Base-by-base conservation (phyloP, 805 yeast species). In the Zygotorulaspora florentina region DNA sequence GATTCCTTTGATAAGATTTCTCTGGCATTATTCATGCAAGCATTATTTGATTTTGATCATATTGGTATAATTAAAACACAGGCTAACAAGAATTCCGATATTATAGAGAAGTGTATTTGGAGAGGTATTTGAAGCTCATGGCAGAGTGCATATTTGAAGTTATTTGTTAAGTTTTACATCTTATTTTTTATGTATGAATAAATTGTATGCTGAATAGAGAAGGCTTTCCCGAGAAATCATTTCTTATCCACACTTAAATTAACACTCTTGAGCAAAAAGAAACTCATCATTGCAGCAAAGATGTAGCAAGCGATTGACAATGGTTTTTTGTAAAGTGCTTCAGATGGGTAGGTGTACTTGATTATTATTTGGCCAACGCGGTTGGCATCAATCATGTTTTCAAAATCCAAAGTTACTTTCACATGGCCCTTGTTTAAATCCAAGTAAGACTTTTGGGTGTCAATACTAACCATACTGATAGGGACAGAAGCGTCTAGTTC, bases 361-460 rank as follows among this genome's bases (percentile, higher is more conserved):
- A 90, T 72, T 40, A 75, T 66, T 3, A 89, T 65, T 36, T 79
- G 79, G 13, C 79, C 69, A 34, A 68, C 69, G 48, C 75, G 71
- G 61, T 86, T 72, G 47, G 81, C 88, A 62, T 85, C 95, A 45
- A 85, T 75, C 50, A 90, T 58, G 64, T 86, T 83, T 13, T 64
- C 61, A 63, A 72, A 85, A 20, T 66, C 66, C 39, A 89, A 65
- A 12, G 82, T 75, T 11, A 86, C 76, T 52, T 85, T 83, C 13
- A 87, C 80, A 57, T 91, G 95, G 20, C 98, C 97, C 20, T 73
- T 67, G 20, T 79, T 68, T 53, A 83, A 72, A 64, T 91, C 99
- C 53, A 91, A 78, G 65, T 76, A 85, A 3, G 86, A 81, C 43
- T 70, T 65, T 58, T 75, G 74, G 20, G 59, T 52, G 10, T 58